Conservation (phyloP, 2,329 filamentous ascomycete genomes). For the Penicillium verrucosum region DNA sequence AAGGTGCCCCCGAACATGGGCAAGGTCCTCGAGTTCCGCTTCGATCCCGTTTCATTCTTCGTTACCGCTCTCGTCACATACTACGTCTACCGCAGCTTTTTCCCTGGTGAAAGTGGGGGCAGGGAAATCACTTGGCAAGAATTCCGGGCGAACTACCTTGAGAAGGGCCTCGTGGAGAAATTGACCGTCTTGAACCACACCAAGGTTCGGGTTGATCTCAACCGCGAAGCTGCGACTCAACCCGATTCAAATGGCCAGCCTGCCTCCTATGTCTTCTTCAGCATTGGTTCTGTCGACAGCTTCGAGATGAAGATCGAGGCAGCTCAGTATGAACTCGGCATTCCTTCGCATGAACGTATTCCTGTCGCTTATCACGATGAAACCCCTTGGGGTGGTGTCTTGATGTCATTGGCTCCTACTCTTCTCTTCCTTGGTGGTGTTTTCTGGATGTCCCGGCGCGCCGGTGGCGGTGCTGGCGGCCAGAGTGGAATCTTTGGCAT, state of each 20-base stretch:
- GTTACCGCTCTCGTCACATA: slow-evolving; percentile 60
- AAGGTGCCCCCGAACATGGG: slow-evolving; percentile 30
- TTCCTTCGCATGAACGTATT: slow-evolving; percentile 83
- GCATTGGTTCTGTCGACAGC: slow-evolving; percentile 87
- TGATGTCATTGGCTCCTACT: slow-evolving; percentile 83
- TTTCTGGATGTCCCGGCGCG: slow-evolving; percentile 73
- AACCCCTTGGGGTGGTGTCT: slow-evolving; percentile 65
- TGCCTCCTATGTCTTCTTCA: slow-evolving; percentile 85
- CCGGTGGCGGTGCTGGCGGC: slow-evolving; percentile 63
- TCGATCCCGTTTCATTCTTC: slow-evolving; percentile 56
- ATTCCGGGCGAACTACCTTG: slow-evolving; percentile 86
- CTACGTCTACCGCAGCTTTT: slow-evolving; percentile 61
- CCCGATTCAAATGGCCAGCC: slow-evolving; percentile 68
- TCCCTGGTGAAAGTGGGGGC: slow-evolving; percentile 60
- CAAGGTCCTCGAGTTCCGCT: slow-evolving; percentile 47
- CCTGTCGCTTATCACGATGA: slow-evolving; percentile 84
- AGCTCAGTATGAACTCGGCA: slow-evolving; percentile 81
- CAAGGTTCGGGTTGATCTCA: slow-evolving; percentile 74
- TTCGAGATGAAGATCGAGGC: slow-evolving; percentile 88
- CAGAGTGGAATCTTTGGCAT: slow-evolving; percentile 88
- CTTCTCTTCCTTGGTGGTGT: slow-evolving; percentile 80
- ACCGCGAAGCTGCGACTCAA: slow-evolving; percentile 67
- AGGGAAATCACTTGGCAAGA: slow-evolving; percentile 98
- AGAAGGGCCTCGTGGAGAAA: slow-evolving; percentile 94
- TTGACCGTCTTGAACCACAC: slow-evolving; percentile 75